Base-by-base conservation (phyloP, 1,284 basidiomycete genomes). In the Hemileia vastatrix region DNA sequence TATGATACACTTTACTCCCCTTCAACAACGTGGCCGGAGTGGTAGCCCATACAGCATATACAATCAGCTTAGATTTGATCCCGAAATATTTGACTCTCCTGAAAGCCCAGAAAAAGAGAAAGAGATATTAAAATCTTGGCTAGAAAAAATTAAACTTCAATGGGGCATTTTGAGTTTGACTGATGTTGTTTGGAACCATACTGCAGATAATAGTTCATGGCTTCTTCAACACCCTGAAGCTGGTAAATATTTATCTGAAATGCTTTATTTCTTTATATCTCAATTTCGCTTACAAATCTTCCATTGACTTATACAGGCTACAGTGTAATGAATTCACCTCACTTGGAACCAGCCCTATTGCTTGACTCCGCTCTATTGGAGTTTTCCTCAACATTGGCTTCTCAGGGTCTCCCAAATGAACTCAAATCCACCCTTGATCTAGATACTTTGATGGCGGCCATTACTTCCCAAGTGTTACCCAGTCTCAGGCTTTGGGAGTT, bases 171-270 rank as follows among this genome's bases (percentile, higher is more conserved):
- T 94, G 64, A 87, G 84, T 70, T 76, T 96, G 69, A 95, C 90
- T 0, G 93, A 96, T 73, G 87, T 96, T 49, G 93, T 96, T 15
- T 82, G 94, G 65, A 96, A 96, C 75, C 92, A 96, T 73, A 95
- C 92, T 2, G 90, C 92, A 4, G 87, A 90, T 72, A 90, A 95
- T 73, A 90, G 86, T 67, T 80, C 84, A 6, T 96, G 91, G 92
- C 80, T 96, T n/a, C 75, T 83, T 44, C 83, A 92, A 4, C 92
- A 96, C 76, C 92, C 93, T 2, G 92, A 96, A 81, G 88, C 91
- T 67, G 91, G 90, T 86, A 68, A 67, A 82, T 76, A 11, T 66
- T 13, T 6, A 5, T 36, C 23, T 31, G n/a, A n/a, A n/a, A 33
- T 23, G 24, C 4, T 43, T 45, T 19, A 24, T 27, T 31, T 15